phyloP scores from a whole-genome alignment of 2,329 filamentous ascomycete species.

The Trichoderma simmonsii region DNA sequence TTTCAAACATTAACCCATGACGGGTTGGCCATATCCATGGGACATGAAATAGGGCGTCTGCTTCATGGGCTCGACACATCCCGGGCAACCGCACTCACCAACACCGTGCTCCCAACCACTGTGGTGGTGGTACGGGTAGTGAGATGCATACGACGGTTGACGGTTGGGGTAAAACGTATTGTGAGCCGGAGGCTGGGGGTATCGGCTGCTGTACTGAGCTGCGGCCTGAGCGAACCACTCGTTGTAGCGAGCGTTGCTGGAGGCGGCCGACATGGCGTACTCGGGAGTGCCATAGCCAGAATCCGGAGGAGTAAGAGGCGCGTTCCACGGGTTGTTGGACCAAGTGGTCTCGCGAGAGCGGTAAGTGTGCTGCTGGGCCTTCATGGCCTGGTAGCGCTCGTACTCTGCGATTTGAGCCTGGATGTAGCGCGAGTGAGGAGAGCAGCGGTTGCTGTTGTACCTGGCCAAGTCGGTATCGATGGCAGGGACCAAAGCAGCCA shows the following conservation, averaged over 20 bases:
- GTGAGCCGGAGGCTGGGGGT: constrained; percentile 42
- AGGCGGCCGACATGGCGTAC: constrained; percentile 53
- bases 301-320: constrained; percentile 57
- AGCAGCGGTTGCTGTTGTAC: constrained; percentile 38
- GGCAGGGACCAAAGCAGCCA: constrained; percentile 47
- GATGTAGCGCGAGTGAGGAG: constrained; percentile 45
- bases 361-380: constrained; percentile 39
- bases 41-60: constrained; percentile 47
- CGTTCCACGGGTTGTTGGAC: constrained; percentile 45
- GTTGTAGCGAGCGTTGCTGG: constrained; percentile 53
- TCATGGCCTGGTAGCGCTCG: constrained; percentile 47
- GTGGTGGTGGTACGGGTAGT: constrained; percentile 45
- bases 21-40: constrained; percentile 52
- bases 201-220: constrained; percentile 44
- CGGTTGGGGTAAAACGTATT: constrained; percentile 42
- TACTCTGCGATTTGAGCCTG: constrained; percentile 56
- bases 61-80: constrained; percentile 47
- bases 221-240: constrained; percentile 53
- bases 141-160: constrained; percentile 39
- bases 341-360: constrained; percentile 44
- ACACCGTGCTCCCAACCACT: constrained; percentile 51
- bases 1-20: constrained; percentile 46
- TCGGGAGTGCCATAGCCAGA: constrained; percentile 62
- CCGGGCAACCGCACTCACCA: constrained; percentile 49
- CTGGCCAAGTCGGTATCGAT: constrained; percentile 44